A percentile compares a stretch with the other conserved stretches of the same genome.
Conservation (phyloP, 2,329 filamentous ascomycete species). For the Colletotrichum orbiculare region DNA sequence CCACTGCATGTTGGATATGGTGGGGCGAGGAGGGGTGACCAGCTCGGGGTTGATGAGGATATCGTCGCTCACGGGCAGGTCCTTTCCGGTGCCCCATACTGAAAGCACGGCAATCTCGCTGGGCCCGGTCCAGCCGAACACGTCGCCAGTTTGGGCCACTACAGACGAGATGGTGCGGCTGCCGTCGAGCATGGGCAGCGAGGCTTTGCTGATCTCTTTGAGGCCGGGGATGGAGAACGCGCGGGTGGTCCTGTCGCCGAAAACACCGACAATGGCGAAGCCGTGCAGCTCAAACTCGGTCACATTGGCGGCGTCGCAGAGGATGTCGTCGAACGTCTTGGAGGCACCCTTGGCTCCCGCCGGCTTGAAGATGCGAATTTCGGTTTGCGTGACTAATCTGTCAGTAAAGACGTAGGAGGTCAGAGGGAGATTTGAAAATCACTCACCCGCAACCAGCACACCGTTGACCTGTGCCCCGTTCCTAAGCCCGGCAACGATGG, state of each 20-base stretch:
- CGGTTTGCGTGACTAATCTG: conserved; percentile 70
- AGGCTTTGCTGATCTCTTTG: conserved; percentile 80
- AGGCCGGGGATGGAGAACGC: conserved; percentile 89
- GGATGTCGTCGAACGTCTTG: conserved; percentile 84
- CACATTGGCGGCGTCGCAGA: conserved; percentile 85
- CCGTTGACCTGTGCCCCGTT: conserved; percentile 82
- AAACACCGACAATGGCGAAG: conserved; percentile 83
- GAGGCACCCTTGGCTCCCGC: conserved; percentile 89
- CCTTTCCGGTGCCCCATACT: conserved; percentile 81
- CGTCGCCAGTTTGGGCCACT: conserved; percentile 81
- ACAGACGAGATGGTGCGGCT: conserved; percentile 75
- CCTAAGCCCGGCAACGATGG: conserved; percentile 79
- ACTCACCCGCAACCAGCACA: conserved; percentile 78
- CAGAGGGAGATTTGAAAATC: not conserved
- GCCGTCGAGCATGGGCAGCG: conserved; percentile 78
- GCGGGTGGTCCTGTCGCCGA: conserved; percentile 82
- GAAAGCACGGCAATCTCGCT: conserved; percentile 87
- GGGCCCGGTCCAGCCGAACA: conserved; percentile 89
- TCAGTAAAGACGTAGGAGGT: conserved; percentile 40
- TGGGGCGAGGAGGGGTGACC: conserved; percentile 81
- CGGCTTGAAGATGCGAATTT: conserved; percentile 89
- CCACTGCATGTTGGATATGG: conserved; percentile 96
- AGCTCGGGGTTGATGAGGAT: conserved; percentile 82
- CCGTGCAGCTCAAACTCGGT: conserved; percentile 80
- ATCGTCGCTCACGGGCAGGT: conserved; percentile 73